phyloP scores from a whole-genome alignment of 2,329 filamentous ascomycete genomes.

The Aspergillus novoparasiticus region DNA sequence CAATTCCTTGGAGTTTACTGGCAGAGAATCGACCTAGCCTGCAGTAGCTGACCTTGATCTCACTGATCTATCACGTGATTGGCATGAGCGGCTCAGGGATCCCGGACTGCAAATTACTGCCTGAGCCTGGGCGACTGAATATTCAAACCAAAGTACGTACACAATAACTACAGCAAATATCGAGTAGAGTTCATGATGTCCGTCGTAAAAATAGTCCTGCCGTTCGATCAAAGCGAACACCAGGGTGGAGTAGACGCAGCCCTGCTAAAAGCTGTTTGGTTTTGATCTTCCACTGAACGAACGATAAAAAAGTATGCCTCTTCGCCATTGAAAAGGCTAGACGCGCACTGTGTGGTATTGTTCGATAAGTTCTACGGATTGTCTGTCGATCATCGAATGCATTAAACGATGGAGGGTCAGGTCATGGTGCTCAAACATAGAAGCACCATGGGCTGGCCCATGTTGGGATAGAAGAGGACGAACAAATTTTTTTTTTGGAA shows the following conservation, averaged over 20 bases:
- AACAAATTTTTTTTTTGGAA: too few species aligned
- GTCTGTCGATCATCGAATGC: background rate
- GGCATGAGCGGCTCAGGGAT: too few species aligned
- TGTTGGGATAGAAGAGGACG: background rate
- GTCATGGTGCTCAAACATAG: background rate
- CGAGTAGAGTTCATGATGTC: constrained; percentile 35
- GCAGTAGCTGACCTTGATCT: too few species aligned
- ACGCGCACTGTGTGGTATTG: constrained; percentile 41
- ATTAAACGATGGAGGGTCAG: background rate
- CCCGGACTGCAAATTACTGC: too few species aligned
- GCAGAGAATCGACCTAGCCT: too few species aligned
- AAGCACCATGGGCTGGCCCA: background rate
- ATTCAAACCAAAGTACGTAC: too few species aligned
- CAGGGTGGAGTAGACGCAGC: constrained; percentile 55
- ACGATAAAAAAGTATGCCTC: constrained; percentile 46
- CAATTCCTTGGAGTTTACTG: too few species aligned
- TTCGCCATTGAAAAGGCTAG: constrained; percentile 38
- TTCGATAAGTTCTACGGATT: background rate
- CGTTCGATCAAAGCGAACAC: constrained; percentile 42
- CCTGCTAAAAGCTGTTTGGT: constrained; percentile 53
- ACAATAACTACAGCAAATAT: background rate
- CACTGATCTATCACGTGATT: too few species aligned
- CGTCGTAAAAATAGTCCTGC: constrained; percentile 51
- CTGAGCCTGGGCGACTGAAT: too few species aligned
- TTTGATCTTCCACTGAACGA: constrained; percentile 52